Base-by-base conservation (phyloP, 208 protist species). In the Blastocrithidia nonstop region DNA sequence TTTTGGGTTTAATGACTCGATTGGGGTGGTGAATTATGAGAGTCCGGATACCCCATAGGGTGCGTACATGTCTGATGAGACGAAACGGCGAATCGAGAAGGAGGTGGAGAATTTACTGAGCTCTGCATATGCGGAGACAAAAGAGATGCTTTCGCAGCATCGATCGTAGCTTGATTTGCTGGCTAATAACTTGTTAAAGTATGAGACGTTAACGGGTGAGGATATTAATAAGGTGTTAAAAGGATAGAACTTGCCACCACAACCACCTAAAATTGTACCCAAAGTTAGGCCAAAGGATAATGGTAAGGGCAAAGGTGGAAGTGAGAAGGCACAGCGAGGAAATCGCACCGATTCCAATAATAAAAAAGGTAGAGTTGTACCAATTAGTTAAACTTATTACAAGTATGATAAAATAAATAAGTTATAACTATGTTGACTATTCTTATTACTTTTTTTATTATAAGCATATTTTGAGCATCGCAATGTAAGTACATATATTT, bases 21-120 rank as follows among this genome's bases (percentile, higher is more conserved):
- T 94, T 40, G 86, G 86, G n/a, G 71, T 84, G 22, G 71, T 94
- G 31, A 74, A 91, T 57, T 94, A 92, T 61, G 74, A 69, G 16
- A 73, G 76, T 4, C 49, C 66, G 20, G 68, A 79, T 32, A 82
- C 70, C 15, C 51, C 70, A 13, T 76, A 87, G 36, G 82, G 86
- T 8, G 80, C 82, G 11, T 90, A 92, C 66, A 85, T 94, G 44
- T 92, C 82, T 16, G 86, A 94, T 31, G 74, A 83, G 55, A 90
- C 80, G 5, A 94, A 94, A 50, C 45, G 66, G 42, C 71, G 62
- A 41, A 94, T 94, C 40, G 86, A 94, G 51, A 63, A 59, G 27
- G 82, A 88, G 57, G 76, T 88, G 5, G 39, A 74, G 28, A 54
- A 37, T 2, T 56, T 94, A 28, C 49, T 94, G 5, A 45, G 72